Evolutionary conservation across 306 rosid species (phyloP).

Genomic region (Begonia loranthoides): DNA sequence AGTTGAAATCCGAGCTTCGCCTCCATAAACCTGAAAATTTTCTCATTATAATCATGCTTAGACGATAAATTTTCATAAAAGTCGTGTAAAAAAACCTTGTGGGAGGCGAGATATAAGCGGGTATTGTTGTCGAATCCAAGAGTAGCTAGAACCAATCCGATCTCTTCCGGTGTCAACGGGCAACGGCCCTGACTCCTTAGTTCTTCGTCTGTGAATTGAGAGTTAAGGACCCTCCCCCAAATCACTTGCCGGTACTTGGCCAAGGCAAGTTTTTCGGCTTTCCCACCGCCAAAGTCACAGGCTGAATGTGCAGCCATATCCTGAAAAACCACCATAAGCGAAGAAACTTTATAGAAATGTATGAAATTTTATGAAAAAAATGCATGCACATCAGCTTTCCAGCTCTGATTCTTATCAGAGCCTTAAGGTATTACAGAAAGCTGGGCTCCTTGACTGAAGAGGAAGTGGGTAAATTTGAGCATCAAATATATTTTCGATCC

Average conservation of each 20-base stretch:
- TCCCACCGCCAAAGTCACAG: constrained; percentile 97
- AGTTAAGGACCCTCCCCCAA: constrained; percentile 95
- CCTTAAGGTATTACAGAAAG: no score
- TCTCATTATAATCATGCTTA: neutral
- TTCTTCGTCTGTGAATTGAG: constrained; percentile 93
- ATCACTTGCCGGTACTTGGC: constrained; percentile 84
- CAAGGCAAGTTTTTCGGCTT: constrained; percentile 77
- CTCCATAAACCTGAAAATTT: constrained; percentile 73
- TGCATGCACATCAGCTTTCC: neutral
- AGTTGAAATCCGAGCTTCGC: constrained; percentile 79
- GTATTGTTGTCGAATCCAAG: constrained; percentile 88
- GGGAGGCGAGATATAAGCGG: constrained; percentile 90
- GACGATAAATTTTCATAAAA: constrained; percentile 4
- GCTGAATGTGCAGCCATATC: constrained; percentile 99
- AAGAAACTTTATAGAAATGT: neutral
- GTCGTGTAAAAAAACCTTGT: constrained; percentile 52
- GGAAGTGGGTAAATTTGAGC: no score
- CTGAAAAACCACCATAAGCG: constrained; percentile 21
- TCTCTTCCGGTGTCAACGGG: constrained; percentile 95
- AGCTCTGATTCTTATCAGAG: no score
- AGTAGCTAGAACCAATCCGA: constrained; percentile 85
- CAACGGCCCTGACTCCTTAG: constrained; percentile 95
- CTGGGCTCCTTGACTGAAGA: no score
- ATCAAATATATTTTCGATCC: no score
- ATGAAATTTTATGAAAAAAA: neutral